Evolutionary conservation across 768 basidiomycete genomes (phyloP).

Genomic region (Mycena galericulata): DNA sequence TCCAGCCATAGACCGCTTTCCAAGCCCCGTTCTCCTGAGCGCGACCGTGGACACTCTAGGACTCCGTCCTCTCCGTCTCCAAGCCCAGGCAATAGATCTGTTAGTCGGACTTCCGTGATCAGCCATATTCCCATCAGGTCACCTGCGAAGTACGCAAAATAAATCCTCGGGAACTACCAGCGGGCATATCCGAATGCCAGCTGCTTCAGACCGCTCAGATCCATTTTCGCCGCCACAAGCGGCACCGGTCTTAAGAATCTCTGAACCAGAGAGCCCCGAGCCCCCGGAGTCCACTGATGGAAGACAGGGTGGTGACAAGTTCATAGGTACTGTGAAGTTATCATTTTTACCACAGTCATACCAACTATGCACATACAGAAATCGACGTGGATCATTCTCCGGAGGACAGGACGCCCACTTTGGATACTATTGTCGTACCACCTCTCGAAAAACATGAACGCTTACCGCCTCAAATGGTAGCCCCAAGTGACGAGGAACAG

Average conservation of each 20-base stretch:
- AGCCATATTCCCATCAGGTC: slow-evolving; percentile 62
- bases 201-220: background rate
- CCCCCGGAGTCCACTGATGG: background rate
- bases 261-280: background rate
- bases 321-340: slow-evolving; percentile 14
- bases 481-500: slow-evolving; percentile 24
- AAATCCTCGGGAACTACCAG: slow-evolving; percentile 16
- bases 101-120: slow-evolving; percentile 40
- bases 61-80: slow-evolving; percentile 43
- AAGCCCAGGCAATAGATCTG: slow-evolving; percentile 39
- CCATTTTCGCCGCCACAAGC: background rate
- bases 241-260: background rate
- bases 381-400: slow-evolving; percentile 15
- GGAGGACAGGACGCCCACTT: slow-evolving; percentile 40
- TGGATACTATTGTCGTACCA: slow-evolving; percentile 7
- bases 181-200: slow-evolving; percentile 10
- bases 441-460: slow-evolving; percentile 34
- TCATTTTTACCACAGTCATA: background rate
- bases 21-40: slow-evolving; percentile 27
- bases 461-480: slow-evolving; percentile 26
- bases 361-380: slow-evolving; percentile 13
- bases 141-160: slow-evolving; percentile 45
- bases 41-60: slow-evolving; percentile 33
- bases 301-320: slow-evolving; percentile 1
- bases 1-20: background rate